Conservation (phyloP, 2,329 filamentous ascomycete species). For the Ceratocystis cubensis region DNA sequence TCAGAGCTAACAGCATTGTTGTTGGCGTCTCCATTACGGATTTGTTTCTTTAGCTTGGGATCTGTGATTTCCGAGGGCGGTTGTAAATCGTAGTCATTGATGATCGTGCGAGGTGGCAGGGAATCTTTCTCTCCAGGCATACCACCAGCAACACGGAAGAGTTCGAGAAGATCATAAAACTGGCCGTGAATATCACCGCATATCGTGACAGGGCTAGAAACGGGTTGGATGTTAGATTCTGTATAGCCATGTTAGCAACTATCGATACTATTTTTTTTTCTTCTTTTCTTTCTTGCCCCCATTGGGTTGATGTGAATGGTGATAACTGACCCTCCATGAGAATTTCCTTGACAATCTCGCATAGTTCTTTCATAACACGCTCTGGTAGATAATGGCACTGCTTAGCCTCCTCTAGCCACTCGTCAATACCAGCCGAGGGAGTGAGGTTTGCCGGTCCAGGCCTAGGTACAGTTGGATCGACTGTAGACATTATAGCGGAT, state of each 20-base stretch:
- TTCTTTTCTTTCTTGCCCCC: neutral
- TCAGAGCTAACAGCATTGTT: slow-evolving; percentile 36
- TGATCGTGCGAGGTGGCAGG: slow-evolving; percentile 55
- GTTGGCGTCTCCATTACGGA: slow-evolving; percentile 44
- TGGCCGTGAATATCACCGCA: slow-evolving; percentile 98
- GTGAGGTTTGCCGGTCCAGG: slow-evolving; percentile 79
- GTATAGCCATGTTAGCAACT: slow-evolving; percentile 7
- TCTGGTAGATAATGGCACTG: slow-evolving; percentile 96
- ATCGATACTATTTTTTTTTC: neutral
- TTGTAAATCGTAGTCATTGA: slow-evolving; percentile 84
- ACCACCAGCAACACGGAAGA: slow-evolving; percentile 90
- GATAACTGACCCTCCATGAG: slow-evolving; percentile 74
- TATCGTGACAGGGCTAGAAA: slow-evolving; percentile 87
- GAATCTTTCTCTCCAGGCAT: slow-evolving; percentile 67
- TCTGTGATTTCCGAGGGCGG: slow-evolving; percentile 81
- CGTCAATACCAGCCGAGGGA: slow-evolving; percentile 74
- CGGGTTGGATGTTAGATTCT: slow-evolving; percentile 99
- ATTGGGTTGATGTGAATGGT: neutral
- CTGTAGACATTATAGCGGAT: slow-evolving; percentile 12
- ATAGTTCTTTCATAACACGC: slow-evolving; percentile 94
- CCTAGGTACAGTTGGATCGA: slow-evolving; percentile 52
- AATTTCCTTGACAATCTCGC: slow-evolving; percentile 97
- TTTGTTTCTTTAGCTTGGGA: slow-evolving; percentile 74
- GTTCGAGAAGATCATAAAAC: slow-evolving; percentile 93
- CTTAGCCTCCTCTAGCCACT: slow-evolving; percentile 94